A percentile compares a stretch with the other conserved stretches of the same genome.
phyloP scores from a whole-genome alignment of 805 yeast genomes.

The Hanseniaspora nectarophila region DNA sequence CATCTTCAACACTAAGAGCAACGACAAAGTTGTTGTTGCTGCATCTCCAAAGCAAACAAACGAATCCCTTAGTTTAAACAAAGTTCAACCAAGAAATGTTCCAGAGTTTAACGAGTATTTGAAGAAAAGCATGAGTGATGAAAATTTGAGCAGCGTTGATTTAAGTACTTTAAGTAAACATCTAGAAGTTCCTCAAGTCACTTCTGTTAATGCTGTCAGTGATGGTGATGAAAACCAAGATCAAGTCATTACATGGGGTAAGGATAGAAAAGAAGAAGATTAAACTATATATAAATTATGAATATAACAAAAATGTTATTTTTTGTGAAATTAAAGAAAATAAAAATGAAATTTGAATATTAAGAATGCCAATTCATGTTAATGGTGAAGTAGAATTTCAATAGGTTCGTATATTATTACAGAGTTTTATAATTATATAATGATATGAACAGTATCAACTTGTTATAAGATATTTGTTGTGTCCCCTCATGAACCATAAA shows the following conservation, averaged over 20 bases:
- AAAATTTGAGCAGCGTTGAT: neutral
- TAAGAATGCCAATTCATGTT: too few species aligned
- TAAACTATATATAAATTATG: neutral
- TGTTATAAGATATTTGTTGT: too few species aligned
- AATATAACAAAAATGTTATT: neutral
- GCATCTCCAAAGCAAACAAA: too few species aligned
- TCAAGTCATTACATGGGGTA: slow-evolving; percentile 8
- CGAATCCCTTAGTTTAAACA: neutral
- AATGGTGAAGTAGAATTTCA: too few species aligned
- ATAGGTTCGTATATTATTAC: too few species aligned
- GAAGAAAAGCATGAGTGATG: neutral
- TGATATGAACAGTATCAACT: neutral
- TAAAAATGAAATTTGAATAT: too few species aligned
- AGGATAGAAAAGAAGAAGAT: slow-evolving; percentile 11
- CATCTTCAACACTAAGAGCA: neutral
- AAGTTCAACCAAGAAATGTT: slow-evolving; percentile 12
- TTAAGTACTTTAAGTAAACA: neutral
- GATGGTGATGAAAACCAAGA: slow-evolving; percentile 3
- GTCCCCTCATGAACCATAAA: too few species aligned
- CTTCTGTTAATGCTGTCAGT: neutral
- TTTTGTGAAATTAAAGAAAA: too few species aligned
- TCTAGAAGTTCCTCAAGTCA: neutral
- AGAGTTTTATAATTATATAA: neutral
- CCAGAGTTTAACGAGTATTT: slow-evolving; percentile 6
- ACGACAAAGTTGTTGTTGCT: too few species aligned